Conservation (phyloP, 2,329 filamentous ascomycete genomes). For the Fusarium pilosicola region DNA sequence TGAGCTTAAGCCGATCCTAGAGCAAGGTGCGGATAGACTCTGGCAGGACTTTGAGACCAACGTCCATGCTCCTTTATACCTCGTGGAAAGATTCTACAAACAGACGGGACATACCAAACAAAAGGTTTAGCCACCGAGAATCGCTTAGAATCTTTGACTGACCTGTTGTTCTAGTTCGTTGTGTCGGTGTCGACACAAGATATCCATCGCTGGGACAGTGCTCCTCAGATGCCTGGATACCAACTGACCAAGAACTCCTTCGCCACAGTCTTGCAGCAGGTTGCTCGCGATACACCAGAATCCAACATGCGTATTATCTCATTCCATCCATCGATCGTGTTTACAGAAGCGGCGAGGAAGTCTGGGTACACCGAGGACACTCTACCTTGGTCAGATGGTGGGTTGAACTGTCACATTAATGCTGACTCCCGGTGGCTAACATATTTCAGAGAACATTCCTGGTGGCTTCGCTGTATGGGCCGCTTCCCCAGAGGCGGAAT, state of each 20-base stretch:
- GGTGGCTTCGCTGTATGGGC: slow-evolving; percentile 56
- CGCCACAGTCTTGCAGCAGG: slow-evolving; percentile 48
- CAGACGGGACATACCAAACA: slow-evolving; percentile 18
- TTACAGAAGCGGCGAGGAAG: slow-evolving; percentile 44
- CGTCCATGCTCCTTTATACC: slow-evolving; percentile 24
- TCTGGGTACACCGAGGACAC: slow-evolving; percentile 37
- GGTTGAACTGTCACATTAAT: neutral
- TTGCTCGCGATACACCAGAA: slow-evolving; percentile 47
- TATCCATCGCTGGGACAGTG: slow-evolving; percentile 44
- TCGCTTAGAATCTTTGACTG: fast-evolving
- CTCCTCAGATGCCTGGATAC: slow-evolving; percentile 44
- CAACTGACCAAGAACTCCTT: slow-evolving; percentile 51
- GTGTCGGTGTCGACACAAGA: slow-evolving; percentile 29
- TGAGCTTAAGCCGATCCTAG: slow-evolving; percentile 19
- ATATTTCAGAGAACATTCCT: slow-evolving; percentile 48
- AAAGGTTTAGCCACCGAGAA: neutral
- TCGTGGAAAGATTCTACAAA: slow-evolving; percentile 33
- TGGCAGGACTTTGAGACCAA: slow-evolving; percentile 40
- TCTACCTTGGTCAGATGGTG: slow-evolving; percentile 37
- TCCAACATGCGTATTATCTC: slow-evolving; percentile 52
- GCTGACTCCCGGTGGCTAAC: neutral
- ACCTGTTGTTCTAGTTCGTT: neutral
- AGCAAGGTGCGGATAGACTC: slow-evolving; percentile 34
- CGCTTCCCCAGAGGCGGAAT: slow-evolving; percentile 53
- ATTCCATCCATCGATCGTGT: slow-evolving; percentile 54